These are phyloP conservation scores for Picea abies DNA, from an alignment of 83 land plant species.

Conservation along the genomic window DNA sequence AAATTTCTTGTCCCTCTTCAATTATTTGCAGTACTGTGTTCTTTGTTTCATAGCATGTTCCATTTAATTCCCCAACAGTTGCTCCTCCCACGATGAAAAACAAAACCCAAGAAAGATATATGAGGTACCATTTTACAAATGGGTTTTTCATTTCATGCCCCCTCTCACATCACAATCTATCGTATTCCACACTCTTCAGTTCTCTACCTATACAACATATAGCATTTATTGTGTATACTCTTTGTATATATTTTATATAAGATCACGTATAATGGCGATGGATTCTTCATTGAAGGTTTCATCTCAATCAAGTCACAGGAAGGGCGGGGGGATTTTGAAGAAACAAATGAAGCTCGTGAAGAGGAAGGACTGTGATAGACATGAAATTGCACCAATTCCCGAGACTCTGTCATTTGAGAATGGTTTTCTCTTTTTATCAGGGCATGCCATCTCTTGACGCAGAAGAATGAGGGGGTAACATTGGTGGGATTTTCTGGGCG, in stretches of 20 bases:
- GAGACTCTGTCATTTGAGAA: slow-evolving; percentile 28
- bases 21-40: too few species aligned
- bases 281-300: background rate
- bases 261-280: background rate
- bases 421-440: slow-evolving; percentile 31
- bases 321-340: slow-evolving; percentile 19
- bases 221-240: too few species aligned
- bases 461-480: slow-evolving; percentile 23
- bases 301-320: background rate
- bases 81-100: too few species aligned
- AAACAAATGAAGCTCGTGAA: slow-evolving; percentile 26
- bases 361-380: slow-evolving; percentile 28
- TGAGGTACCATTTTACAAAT: too few species aligned
- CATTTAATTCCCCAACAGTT: too few species aligned
- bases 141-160: too few species aligned
- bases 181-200: too few species aligned
- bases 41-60: too few species aligned
- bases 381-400: slow-evolving; percentile 21
- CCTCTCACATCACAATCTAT: too few species aligned
- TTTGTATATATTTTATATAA: background rate
- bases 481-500: slow-evolving; percentile 33
- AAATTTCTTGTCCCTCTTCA: too few species aligned
- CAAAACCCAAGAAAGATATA: too few species aligned
- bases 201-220: too few species aligned
- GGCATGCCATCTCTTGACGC: slow-evolving; percentile 32